Percentiles rank a stretch among this genome's conserved stretches.
phyloP scores from a whole-genome alignment of 2,329 filamentous ascomycete species.

The Epichloe sylvatica region DNA sequence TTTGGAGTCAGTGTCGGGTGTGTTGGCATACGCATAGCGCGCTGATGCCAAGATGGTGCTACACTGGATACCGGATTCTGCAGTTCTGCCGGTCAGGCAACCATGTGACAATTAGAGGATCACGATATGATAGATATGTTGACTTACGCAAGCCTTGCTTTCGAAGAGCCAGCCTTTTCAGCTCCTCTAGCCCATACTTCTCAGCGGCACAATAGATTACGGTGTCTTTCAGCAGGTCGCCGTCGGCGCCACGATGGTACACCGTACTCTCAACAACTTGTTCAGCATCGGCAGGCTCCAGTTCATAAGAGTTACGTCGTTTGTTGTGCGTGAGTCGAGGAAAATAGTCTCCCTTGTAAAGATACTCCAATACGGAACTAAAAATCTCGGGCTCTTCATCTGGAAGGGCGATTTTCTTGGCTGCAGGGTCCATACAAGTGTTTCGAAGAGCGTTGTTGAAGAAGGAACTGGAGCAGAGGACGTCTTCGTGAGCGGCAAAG shows the following conservation, averaged over 20 bases:
- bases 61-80: slow-evolving; percentile 66
- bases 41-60: slow-evolving; percentile 75
- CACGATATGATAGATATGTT: neutral
- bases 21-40: slow-evolving; percentile 80
- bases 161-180: slow-evolving; percentile 70
- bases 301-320: slow-evolving; percentile 63
- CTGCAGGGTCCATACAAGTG: slow-evolving; percentile 20
- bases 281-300: slow-evolving; percentile 48
- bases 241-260: slow-evolving; percentile 49
- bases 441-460: slow-evolving; percentile 37
- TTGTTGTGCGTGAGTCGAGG: slow-evolving; percentile 74
- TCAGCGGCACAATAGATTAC: slow-evolving; percentile 83
- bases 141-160: slow-evolving; percentile 72
- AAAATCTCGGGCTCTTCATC: slow-evolving; percentile 85
- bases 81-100: slow-evolving; percentile 4
- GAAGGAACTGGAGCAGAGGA: slow-evolving; percentile 65
- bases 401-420: slow-evolving; percentile 63
- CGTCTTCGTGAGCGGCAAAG: slow-evolving; percentile 82
- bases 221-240: slow-evolving; percentile 70
- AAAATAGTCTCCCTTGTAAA: slow-evolving; percentile 91
- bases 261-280: slow-evolving; percentile 49
- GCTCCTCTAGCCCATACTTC: slow-evolving; percentile 67
- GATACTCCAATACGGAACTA: slow-evolving; percentile 76
- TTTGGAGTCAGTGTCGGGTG: slow-evolving; percentile 81
- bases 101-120: neutral